Base-by-base conservation (phyloP, 257 asterid species). In the Linderniella brevidens region DNA sequence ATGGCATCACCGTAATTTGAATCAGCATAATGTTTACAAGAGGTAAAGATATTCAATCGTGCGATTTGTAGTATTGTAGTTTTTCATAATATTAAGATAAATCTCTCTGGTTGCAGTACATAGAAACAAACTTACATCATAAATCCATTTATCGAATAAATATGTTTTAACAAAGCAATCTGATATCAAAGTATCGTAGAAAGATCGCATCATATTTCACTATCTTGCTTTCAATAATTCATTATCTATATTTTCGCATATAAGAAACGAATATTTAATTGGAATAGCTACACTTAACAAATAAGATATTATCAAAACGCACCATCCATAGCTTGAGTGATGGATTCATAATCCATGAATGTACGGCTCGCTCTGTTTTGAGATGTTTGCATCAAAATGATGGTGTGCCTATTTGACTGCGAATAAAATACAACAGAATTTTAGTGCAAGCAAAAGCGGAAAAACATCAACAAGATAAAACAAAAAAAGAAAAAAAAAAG, bases 301-400 rank as follows among this genome's bases (percentile, higher is more conserved):
- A 17, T 38, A 17, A 47, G 32, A 20, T 13, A 12, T 17, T 50
- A 19, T 0, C 17, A 29, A 29, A 43, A 48, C 64, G 54, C 75
- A 83, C 97, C 97, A 50, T 80, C 97, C 93, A 80, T 87, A 25
- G 97, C 93, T 70, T 77, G 93, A 64, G 61, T 77, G 55, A 76
- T 74, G 9, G 95, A 80, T 8, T 67, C 92, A 46, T 75, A 87
- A 61, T 87, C 97, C 95, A 83, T 87, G 69, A 87, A 87, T 29
- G 95, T 87, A 35, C 97, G 97, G 56, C 88, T 69, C 55, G 86
- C 83, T 72, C 92, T 65, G 72, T 63, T 46, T 38, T 57, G 94
- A 45, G 95, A 83, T 48, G 92, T 52, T 68, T 87, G 97, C 86
- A 83, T 82, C 49, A 87, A 92, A 70, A 87, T 61, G 61, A 87